Conservation (phyloP, 2,329 filamentous ascomycete genomes). For the Clarireedia homoeocarpa region DNA sequence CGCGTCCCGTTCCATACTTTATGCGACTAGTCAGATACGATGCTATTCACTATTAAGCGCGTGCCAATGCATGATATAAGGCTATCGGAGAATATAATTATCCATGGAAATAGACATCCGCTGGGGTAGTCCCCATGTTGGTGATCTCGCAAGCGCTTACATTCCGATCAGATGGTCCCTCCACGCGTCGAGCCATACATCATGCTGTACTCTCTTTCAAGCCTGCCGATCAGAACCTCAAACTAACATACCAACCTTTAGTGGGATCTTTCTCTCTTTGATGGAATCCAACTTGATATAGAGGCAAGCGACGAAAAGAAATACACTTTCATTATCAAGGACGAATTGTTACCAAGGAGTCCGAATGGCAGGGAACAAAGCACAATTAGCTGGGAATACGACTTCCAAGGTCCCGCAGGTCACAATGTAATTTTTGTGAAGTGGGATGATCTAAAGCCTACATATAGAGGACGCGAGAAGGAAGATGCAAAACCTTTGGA, state of each 20-base stretch:
- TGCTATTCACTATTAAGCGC: neutral
- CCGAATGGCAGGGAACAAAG: slow-evolving; percentile 64
- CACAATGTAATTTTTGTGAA: slow-evolving; percentile 43
- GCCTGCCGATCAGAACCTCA: neutral
- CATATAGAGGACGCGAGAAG: slow-evolving; percentile 62
- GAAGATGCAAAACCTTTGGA: slow-evolving; percentile 53
- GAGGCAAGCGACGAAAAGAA: slow-evolving; percentile 50
- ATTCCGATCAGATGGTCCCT: neutral
- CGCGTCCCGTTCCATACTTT: too few species aligned
- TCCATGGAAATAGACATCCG: neutral
- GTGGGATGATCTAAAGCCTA: slow-evolving; percentile 61
- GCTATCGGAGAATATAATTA: neutral
- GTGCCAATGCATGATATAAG: neutral
- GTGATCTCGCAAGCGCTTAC: neutral
- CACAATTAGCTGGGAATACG: slow-evolving; percentile 65
- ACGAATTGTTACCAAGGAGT: slow-evolving; percentile 49
- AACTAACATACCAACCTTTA: slow-evolving; percentile 23
- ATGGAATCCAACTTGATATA: slow-evolving; percentile 51
- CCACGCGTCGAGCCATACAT: neutral
- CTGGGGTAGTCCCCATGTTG: neutral
- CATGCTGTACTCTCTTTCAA: neutral
- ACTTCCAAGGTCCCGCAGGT: slow-evolving; percentile 43
- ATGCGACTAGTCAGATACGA: neutral
- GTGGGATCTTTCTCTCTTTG: slow-evolving; percentile 57
- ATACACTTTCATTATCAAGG: slow-evolving; percentile 71